These are phyloP conservation scores for Madurella fahalii DNA, from an alignment of 2,329 filamentous ascomycete species.

Conservation along the genomic window DNA sequence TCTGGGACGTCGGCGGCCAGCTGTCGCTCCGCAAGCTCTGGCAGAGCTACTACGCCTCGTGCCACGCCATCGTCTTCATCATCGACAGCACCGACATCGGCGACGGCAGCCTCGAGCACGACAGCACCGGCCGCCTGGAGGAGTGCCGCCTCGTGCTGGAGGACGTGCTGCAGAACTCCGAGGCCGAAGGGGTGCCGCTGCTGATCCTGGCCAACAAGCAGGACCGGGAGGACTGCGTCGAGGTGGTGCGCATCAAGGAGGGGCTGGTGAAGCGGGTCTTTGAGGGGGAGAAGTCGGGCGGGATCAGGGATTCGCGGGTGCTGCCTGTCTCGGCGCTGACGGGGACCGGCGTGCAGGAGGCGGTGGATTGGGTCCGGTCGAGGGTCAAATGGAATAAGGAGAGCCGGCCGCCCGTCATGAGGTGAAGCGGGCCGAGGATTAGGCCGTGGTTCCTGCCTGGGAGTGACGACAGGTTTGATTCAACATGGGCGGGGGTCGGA, in stretches of 20 bases:
- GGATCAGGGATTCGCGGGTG: slow-evolving; percentile 85
- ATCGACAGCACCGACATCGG: slow-evolving; percentile 94
- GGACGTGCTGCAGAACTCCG: slow-evolving; percentile 79
- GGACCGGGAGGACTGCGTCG: slow-evolving; percentile 93
- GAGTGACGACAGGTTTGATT: too few species aligned
- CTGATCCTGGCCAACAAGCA: slow-evolving; percentile 96
- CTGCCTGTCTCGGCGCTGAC: slow-evolving; percentile 89
- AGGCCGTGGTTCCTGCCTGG: too few species aligned
- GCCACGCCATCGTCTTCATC: slow-evolving; percentile 96
- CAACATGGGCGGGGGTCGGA: too few species aligned
- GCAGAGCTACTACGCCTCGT: slow-evolving; percentile 92
- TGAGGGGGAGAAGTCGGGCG: slow-evolving; percentile 83
- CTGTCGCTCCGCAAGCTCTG: slow-evolving; percentile 83
- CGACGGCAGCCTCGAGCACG: slow-evolving; percentile 63
- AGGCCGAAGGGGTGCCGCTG: slow-evolving; percentile 87
- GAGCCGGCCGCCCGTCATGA: slow-evolving; percentile 84
- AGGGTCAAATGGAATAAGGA: slow-evolving; percentile 97
- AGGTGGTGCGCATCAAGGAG: slow-evolving; percentile 96
- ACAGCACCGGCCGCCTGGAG: slow-evolving; percentile 61
- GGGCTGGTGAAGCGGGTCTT: slow-evolving; percentile 92
- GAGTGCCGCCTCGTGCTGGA: slow-evolving; percentile 90
- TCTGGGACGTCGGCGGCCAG: slow-evolving; percentile 97
- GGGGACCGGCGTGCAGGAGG: slow-evolving; percentile 82
- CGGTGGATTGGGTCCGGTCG: slow-evolving; percentile 93
- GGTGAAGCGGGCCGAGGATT: slow-evolving; percentile 44